Base-by-base conservation (phyloP, 352 stramenopile genomes). In the Pythium guiyangense region DNA sequence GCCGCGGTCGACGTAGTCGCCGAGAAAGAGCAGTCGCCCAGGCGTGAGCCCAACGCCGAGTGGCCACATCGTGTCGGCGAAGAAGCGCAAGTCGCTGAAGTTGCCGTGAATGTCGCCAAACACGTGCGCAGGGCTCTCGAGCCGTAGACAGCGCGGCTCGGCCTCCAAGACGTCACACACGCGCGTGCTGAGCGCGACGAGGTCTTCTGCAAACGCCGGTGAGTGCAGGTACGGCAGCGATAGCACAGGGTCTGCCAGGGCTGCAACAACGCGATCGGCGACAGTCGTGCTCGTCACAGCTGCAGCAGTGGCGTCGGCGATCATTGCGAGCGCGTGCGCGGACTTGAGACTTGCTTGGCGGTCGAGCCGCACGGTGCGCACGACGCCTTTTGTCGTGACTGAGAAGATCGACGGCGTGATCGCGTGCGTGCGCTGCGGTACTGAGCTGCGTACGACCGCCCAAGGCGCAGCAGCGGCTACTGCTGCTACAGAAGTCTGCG, bases 1-100 rank as follows among this genome's bases (percentile, higher is more conserved):
- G 42, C 97, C 96, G 12, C 96, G 83, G 71, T 99, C 97, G 10
- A 99, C 97, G 44, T 88, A 91, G 57, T 89, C 80, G 1, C 80
- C 80, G 6, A 91, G 64, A 46, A 91, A 91, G 34, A 99, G 76
- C 62, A 99, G 97, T 40, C 89, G 94, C 11, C 96, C 96, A 1
- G 95, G 94, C 1, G 93, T 97, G 10, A 99, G 73, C 26, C 63
- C 67, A 57, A 98, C 81, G 10, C 95, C 93, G 25, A 98, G 76
- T 57, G 83, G 88, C 96, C 96, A 99, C 40, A 99, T 80, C 64
- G 98, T 92, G 49, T 98, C 91, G 15, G 79, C 77, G 56, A 99
- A 99, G 72, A 98, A 99, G 48, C 96, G 84, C 59, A 91, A 67
- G 50, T 91, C 81, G 9, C 54, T 64, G 55, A 78, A 79, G 45